Percentiles rank a stretch among this genome's conserved stretches.
These are phyloP conservation scores for Circinella minor DNA, from an alignment of 371 early-diverging fungal genomes.

Conservation along the genomic window DNA sequence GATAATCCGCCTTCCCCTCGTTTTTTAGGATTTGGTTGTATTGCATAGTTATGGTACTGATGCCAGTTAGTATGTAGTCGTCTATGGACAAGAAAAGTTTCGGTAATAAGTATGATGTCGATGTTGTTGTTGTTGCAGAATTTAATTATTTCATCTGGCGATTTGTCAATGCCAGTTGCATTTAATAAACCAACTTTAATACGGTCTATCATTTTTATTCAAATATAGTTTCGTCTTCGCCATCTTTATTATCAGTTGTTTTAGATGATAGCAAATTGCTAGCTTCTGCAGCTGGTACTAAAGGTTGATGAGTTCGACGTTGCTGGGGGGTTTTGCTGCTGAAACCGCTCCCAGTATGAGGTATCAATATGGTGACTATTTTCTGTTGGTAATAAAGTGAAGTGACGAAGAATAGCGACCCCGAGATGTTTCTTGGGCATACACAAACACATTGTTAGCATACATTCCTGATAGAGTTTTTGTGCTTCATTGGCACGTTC, in stretches of 20 bases:
- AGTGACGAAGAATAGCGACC: not conserved
- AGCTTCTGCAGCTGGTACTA: no score
- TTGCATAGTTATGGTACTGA: conserved; percentile 15
- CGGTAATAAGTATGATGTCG: no score
- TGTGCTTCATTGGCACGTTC: not conserved
- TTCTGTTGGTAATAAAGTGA: not conserved
- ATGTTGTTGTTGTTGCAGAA: no score
- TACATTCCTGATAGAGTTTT: not conserved
- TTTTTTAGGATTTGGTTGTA: no score
- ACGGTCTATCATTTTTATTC: no score
- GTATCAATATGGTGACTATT: not conserved
- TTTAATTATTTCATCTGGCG: no score
- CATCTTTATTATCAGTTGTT: no score
- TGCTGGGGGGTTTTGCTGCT: not conserved
- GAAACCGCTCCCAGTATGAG: not conserved
- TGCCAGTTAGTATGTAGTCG: conserved; percentile 7
- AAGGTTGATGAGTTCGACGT: not conserved
- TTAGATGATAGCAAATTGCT: no score
- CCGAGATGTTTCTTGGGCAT: conserved; percentile 6
- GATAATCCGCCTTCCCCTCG: conserved; percentile 5
- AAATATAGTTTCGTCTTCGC: no score
- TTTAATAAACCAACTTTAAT: no score
- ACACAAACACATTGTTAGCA: not conserved
- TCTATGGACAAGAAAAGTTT: no score
- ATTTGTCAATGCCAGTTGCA: no score